Conservation (phyloP, 495 filamentous ascomycete species). For the Lineolata rhizophorae region DNA sequence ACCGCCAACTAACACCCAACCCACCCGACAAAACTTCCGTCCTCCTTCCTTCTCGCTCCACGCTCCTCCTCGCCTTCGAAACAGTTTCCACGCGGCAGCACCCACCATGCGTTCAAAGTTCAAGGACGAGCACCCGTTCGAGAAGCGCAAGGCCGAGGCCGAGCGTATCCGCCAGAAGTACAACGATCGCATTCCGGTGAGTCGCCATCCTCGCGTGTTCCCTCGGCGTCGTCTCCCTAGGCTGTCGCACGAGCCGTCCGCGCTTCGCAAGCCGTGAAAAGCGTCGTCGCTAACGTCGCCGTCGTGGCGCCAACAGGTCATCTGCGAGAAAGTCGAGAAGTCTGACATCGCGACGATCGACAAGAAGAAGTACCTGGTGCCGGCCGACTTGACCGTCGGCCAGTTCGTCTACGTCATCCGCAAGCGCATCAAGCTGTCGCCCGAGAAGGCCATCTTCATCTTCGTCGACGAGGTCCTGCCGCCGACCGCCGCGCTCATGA, state of each 20-base stretch:
- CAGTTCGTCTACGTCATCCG: constrained; percentile 99
- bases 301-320: constrained; percentile 40
- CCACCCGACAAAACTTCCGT: neutral
- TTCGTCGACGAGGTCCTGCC: constrained; percentile 98
- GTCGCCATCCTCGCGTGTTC: constrained; percentile 19
- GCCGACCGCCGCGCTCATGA: constrained; percentile 94
- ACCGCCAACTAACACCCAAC: neutral
- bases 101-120: constrained; percentile 87
- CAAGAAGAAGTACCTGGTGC: constrained; percentile 99
- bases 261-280: too few species aligned
- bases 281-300: constrained; percentile 4
- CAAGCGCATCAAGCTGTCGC: constrained; percentile 98
- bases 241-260: too few species aligned
- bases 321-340: constrained; percentile 99
- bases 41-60: too few species aligned
- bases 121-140: constrained; percentile 99
- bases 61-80: constrained; percentile 8
- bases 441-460: constrained; percentile 99
- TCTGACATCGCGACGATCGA: constrained; percentile 98
- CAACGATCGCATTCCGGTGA: constrained; percentile 91
- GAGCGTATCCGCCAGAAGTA: constrained; percentile 99
- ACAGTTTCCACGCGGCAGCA: too few species aligned
- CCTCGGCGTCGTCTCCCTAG: too few species aligned
- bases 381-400: constrained; percentile 91
- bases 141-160: constrained; percentile 98